These are phyloP conservation scores for Eucalyptus tenuipes DNA, from an alignment of 345 rosid species.

Conservation along the genomic window DNA sequence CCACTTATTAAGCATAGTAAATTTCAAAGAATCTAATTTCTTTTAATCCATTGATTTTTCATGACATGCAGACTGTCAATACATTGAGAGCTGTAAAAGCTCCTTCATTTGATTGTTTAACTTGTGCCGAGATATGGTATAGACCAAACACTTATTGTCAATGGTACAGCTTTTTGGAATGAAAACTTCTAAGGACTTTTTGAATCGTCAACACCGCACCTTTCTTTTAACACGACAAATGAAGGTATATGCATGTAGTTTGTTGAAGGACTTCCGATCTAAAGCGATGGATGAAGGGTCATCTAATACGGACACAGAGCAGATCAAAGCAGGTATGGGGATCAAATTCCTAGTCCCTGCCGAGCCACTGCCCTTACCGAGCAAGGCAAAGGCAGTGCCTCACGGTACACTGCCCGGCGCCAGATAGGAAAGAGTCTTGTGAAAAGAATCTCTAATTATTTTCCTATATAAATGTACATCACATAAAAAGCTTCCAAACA, in stretches of 20 bases:
- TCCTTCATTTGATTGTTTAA: not conserved
- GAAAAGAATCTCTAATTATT: not conserved
- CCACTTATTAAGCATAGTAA: not conserved
- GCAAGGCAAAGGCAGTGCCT: not conserved
- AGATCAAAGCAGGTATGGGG: not conserved
- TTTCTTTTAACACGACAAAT: not conserved
- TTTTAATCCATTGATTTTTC: not conserved
- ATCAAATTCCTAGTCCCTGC: not conserved
- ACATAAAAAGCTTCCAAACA: not conserved
- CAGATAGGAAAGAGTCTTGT: not conserved
- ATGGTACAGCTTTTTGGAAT: not conserved
- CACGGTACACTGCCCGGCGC: not conserved
- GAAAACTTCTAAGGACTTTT: not conserved
- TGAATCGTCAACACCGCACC: not conserved
- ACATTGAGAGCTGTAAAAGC: not conserved
- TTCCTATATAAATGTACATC: not conserved
- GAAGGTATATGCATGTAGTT: not conserved
- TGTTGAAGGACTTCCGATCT: not conserved
- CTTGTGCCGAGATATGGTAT: not conserved
- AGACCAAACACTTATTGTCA: not conserved
- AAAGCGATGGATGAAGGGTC: not conserved
- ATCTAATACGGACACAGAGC: not conserved
- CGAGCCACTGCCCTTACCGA: not conserved
- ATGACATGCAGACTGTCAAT: not conserved
- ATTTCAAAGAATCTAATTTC: not conserved